Evolutionary conservation across 139 green algal species (phyloP).

Genomic region (Raphidocelis subcapitata): DNA sequence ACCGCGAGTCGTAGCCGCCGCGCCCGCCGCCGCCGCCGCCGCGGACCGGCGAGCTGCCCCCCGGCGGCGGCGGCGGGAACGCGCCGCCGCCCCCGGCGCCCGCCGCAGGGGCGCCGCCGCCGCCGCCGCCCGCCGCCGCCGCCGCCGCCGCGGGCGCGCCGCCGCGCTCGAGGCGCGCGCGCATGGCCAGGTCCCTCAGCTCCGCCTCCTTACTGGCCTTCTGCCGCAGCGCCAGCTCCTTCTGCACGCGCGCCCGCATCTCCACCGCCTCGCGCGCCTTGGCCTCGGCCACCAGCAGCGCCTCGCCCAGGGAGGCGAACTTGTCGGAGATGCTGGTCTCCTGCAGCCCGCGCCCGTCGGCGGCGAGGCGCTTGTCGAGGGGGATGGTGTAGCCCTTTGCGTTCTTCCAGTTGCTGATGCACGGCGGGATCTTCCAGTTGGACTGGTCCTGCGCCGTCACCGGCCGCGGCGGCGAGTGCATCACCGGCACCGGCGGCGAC

Average conservation of each 20-base stretch:
- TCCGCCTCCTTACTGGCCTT: conserved; percentile 92
- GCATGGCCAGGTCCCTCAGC: conserved; percentile 89
- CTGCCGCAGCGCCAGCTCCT: conserved; percentile 74
- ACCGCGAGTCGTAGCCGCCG: not conserved
- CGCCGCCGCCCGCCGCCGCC: not conserved
- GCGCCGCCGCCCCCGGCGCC: not conserved
- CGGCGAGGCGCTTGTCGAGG: conserved; percentile 98
- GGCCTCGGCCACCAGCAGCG: conserved; percentile 94
- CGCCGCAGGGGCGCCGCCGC: conserved; percentile 12
- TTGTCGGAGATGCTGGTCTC: conserved; percentile 96
- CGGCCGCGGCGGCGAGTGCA: conserved; percentile 92
- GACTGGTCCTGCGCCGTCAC: conserved; percentile 88
- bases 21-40: not conserved
- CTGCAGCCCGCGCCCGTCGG: conserved; percentile 95
- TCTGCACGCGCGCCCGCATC: conserved; percentile 85
- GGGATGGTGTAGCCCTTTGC: conserved; percentile 99
- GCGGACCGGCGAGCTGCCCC: not conserved
- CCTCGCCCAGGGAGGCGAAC: conserved; percentile 79
- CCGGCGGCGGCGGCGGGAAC: conserved; percentile 13
- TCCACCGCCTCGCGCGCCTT: conserved; percentile 89
- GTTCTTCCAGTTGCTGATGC: conserved; percentile 99
- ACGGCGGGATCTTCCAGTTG: conserved; percentile 99
- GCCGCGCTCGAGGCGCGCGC: conserved; percentile 85
- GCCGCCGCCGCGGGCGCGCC: conserved; percentile 29
- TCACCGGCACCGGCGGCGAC: conserved; percentile 93